phyloP scores from a whole-genome alignment of 441 rosid species.

The Jatropha multifida region DNA sequence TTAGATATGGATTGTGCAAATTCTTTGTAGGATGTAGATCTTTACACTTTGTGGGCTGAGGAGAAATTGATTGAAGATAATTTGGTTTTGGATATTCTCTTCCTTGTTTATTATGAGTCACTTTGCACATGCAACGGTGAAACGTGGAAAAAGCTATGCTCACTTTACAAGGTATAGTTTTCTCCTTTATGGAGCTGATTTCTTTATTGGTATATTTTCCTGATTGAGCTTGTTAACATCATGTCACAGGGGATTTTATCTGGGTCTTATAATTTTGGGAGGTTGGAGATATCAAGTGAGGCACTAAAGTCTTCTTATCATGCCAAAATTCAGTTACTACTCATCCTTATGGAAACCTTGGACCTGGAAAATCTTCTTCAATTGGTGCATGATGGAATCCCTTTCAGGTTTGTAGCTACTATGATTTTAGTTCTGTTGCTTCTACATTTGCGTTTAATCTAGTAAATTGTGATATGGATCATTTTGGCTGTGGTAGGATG shows the following conservation, averaged over 20 bases:
- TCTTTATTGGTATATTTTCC: conserved; percentile 13
- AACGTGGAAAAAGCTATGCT: conserved; percentile 74
- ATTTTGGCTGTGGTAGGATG: conserved; percentile 7
- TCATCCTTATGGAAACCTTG: conserved; percentile 81
- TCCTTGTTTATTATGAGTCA: conserved; percentile 82
- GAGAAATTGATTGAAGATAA: conserved; percentile 81
- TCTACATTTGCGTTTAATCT: neutral
- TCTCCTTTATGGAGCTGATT: conserved; percentile 25
- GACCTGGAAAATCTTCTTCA: conserved; percentile 88
- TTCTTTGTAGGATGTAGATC: conserved; percentile 69
- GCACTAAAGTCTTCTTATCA: conserved; percentile 59
- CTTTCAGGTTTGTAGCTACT: conserved; percentile 64
- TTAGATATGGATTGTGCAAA: conserved; percentile 9
- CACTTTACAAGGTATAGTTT: conserved; percentile 67
- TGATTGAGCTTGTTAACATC: conserved; percentile 28
- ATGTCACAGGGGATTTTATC: conserved; percentile 64
- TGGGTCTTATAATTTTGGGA: conserved; percentile 68
- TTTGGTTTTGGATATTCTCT: conserved; percentile 83
- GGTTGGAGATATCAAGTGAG: conserved; percentile 72
- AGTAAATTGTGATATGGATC: neutral
- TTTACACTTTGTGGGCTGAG: conserved; percentile 95
- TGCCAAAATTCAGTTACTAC: conserved; percentile 71
- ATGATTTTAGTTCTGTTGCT: conserved; percentile 17
- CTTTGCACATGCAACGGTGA: conserved; percentile 75
- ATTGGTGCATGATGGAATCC: conserved; percentile 80